Evolutionary conservation across 768 basidiomycete genomes (phyloP).

Genomic region (Lyophyllum atratum): DNA sequence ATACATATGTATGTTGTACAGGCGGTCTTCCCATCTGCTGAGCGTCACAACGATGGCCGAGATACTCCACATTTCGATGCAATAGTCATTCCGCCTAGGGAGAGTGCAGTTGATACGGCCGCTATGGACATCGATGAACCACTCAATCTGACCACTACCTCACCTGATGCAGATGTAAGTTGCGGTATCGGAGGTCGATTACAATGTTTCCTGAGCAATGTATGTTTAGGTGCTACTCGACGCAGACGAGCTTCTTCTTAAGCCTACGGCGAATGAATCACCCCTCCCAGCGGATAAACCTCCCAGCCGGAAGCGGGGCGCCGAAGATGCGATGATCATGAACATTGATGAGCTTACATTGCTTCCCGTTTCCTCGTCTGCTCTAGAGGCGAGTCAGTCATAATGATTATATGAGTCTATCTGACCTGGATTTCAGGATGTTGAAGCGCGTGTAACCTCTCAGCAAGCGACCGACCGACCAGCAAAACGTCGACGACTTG

Average conservation of each 20-base stretch:
- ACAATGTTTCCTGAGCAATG: neutral
- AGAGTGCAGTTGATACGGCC: neutral
- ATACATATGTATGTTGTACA: no score
- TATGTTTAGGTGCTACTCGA: neutral
- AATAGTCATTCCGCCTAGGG: neutral
- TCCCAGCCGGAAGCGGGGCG: no score
- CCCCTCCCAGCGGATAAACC: no score
- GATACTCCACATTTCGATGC: neutral
- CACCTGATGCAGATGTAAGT: neutral
- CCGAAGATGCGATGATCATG: no score
- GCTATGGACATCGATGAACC: neutral
- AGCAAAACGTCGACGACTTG: constrained; percentile 5
- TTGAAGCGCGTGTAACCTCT: neutral
- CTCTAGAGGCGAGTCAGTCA: no score
- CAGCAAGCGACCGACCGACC: neutral
- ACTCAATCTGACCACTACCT: neutral
- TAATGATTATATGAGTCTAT: neutral
- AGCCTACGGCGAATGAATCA: no score
- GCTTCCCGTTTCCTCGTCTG: no score
- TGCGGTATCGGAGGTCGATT: neutral
- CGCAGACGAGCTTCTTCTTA: neutral
- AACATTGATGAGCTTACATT: no score
- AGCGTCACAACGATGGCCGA: no score
- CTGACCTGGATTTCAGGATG: neutral
- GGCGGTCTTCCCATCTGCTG: no score